phyloP scores from a whole-genome alignment of 2,329 filamentous ascomycete species.

The Hypoxylon sp. region DNA sequence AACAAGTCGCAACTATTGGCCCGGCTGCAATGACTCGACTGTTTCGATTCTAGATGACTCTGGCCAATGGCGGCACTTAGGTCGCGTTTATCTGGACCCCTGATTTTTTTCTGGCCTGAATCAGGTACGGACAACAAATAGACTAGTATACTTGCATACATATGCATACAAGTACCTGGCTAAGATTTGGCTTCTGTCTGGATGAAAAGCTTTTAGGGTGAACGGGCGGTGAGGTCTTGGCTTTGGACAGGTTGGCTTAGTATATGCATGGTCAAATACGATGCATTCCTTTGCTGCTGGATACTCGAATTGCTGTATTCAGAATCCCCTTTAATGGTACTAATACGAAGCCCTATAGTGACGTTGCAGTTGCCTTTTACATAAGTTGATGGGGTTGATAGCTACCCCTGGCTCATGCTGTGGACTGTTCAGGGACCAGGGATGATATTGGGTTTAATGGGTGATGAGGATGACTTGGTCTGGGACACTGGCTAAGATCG shows the following conservation, averaged over 20 bases:
- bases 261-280: slow-evolving; percentile 25
- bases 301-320: slow-evolving; percentile 21
- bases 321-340: slow-evolving; percentile 12
- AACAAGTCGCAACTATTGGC: slow-evolving; percentile 28
- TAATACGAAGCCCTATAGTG: slow-evolving; percentile 28
- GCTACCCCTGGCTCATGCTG: slow-evolving; percentile 15
- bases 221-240: slow-evolving; percentile 41
- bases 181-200: slow-evolving; percentile 19
- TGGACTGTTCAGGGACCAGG: slow-evolving; percentile 42
- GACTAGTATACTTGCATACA: slow-evolving; percentile 19
- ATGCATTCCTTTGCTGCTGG: slow-evolving; percentile 32
- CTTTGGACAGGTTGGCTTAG: slow-evolving; percentile 13
- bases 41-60: slow-evolving; percentile 33
- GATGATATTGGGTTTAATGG: slow-evolving; percentile 38
- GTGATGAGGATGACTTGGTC: slow-evolving; percentile 29
- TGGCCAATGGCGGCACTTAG: slow-evolving; percentile 32
- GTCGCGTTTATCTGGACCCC: slow-evolving; percentile 14
- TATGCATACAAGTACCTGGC: slow-evolving; percentile 16
- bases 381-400: slow-evolving; percentile 23
- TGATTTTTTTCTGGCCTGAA: slow-evolving; percentile 6
- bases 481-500: slow-evolving; percentile 30
- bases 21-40: slow-evolving; percentile 21
- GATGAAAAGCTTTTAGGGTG: slow-evolving; percentile 15
- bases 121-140: slow-evolving; percentile 23
- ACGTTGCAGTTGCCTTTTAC: slow-evolving; percentile 32